Evolutionary conservation across 2,329 filamentous ascomycete genomes (phyloP).

Genomic region (Escovopsis sp.): DNA sequence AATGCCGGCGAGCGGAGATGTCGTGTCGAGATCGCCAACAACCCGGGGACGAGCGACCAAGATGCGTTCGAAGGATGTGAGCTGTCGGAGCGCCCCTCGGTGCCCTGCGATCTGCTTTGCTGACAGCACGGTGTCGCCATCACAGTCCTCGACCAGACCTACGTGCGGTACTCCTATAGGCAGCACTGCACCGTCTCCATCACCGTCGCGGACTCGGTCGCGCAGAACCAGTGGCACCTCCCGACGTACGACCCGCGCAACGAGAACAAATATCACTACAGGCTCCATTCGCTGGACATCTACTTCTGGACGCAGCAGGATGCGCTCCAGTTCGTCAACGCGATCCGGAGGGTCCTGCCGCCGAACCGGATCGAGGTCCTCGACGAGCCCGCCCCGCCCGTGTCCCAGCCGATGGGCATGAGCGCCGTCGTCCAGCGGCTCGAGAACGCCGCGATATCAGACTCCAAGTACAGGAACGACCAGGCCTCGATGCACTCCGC

Average conservation of each 20-base stretch:
- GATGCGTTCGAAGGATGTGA: slow-evolving; percentile 65
- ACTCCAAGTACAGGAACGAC: slow-evolving; percentile 29
- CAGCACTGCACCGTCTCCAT: slow-evolving; percentile 59
- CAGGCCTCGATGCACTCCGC: slow-evolving; percentile 1
- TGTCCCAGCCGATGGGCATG: slow-evolving; percentile 27
- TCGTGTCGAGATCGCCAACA: slow-evolving; percentile 63
- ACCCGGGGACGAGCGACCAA: slow-evolving; percentile 59
- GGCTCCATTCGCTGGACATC: slow-evolving; percentile 58
- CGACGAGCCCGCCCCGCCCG: slow-evolving; percentile 43
- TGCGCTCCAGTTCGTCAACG: slow-evolving; percentile 55
- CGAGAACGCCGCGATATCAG: slow-evolving; percentile 54
- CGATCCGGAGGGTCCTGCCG: slow-evolving; percentile 50
- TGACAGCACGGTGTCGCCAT: slow-evolving; percentile 8
- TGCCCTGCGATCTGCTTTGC: no score
- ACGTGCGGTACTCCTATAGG: slow-evolving; percentile 56
- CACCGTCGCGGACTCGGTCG: slow-evolving; percentile 37
- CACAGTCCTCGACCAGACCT: slow-evolving; percentile 49
- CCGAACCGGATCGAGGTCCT: slow-evolving; percentile 44
- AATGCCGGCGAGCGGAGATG: slow-evolving; percentile 52
- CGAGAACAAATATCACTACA: slow-evolving; percentile 67
- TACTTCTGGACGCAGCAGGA: slow-evolving; percentile 70
- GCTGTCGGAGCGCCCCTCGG: no score
- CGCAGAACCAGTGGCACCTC: slow-evolving; percentile 56
- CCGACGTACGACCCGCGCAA: slow-evolving; percentile 58
- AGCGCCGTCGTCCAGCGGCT: slow-evolving; percentile 60